Percentiles rank a stretch among this genome's conserved stretches.
Evolutionary conservation across 2,329 filamentous ascomycete genomes (phyloP).

Genomic region (Neopestalotiopsis rosae): DNA sequence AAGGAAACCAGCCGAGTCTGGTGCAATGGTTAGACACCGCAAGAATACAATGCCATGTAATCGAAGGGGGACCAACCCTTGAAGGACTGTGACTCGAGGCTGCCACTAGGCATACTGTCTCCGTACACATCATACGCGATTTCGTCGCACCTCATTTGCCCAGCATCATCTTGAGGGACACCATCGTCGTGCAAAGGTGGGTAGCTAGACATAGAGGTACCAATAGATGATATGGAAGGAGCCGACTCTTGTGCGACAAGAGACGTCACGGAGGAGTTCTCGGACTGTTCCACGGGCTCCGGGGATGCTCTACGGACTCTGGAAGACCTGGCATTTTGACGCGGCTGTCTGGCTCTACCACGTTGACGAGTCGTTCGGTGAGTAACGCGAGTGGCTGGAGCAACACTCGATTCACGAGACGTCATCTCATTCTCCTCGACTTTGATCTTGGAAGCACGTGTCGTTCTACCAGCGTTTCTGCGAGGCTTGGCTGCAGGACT

Average conservation of each 20-base stretch:
- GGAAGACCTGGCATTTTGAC: not conserved
- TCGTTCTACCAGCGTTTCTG: not conserved
- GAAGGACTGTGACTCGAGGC: conserved; percentile 23
- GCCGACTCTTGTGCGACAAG: not conserved
- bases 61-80: conserved; percentile 32
- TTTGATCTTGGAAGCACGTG: conserved; percentile 13
- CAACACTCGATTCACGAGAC: conserved; percentile 2
- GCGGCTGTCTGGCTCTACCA: not conserved
- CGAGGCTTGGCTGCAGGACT: not conserved
- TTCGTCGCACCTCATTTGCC: not conserved
- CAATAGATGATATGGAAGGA: not conserved
- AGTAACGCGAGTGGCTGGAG: conserved; percentile 4
- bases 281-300: not conserved
- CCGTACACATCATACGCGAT: conserved; percentile 22
- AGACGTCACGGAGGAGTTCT: not conserved
- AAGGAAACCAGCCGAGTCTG: conserved; percentile 26
- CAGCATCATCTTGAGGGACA: not conserved
- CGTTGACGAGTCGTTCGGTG: not conserved
- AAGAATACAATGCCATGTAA: conserved; percentile 20
- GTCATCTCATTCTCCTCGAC: not conserved
- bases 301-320: not conserved
- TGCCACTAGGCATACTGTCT: conserved; percentile 23
- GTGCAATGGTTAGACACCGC: conserved; percentile 25
- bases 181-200: not conserved
- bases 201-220: not conserved